phyloP scores from a whole-genome alignment of 108 stramenopile genomes.

The Discostella pseudostelligera region DNA sequence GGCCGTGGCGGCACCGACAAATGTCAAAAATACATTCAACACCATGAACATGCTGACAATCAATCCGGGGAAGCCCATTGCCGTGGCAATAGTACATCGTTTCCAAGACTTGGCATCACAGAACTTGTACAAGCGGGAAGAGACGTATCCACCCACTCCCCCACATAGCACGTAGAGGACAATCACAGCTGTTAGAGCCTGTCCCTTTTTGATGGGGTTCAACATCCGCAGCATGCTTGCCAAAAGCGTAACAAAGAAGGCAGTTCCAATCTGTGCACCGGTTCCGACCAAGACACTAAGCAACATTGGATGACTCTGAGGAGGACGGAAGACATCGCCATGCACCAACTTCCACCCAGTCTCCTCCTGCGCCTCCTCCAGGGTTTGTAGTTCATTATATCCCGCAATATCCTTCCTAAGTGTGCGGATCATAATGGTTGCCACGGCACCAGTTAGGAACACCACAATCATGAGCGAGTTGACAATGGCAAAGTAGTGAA shows the following conservation, averaged over 20 bases:
- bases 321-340: slow-evolving; percentile 97
- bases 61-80: slow-evolving; percentile 74
- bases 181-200: slow-evolving; percentile 92
- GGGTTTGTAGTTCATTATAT: slow-evolving; percentile 91
- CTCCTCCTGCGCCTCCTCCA: slow-evolving; percentile 93
- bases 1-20: slow-evolving; percentile 90
- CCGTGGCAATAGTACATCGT: slow-evolving; percentile 79
- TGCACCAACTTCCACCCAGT: slow-evolving; percentile 98
- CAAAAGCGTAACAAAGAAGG: slow-evolving; percentile 76
- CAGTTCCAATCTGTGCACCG: slow-evolving; percentile 89
- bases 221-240: slow-evolving; percentile 85
- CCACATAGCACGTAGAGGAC: slow-evolving; percentile 93
- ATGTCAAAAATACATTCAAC: slow-evolving; percentile 80
- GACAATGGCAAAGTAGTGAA: slow-evolving; percentile 99
- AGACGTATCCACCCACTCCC: slow-evolving; percentile 86
- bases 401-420: slow-evolving; percentile 94
- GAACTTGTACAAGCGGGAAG: slow-evolving; percentile 93
- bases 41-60: slow-evolving; percentile 84
- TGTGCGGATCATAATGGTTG: slow-evolving; percentile 94
- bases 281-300: slow-evolving; percentile 92
- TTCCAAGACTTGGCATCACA: slow-evolving; percentile 85
- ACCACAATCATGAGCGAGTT: slow-evolving; percentile 99
- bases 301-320: slow-evolving; percentile 75
- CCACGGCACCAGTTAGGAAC: slow-evolving; percentile 96
- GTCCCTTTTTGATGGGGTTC: slow-evolving; percentile 94